Evolutionary conservation across 2,329 filamentous ascomycete genomes (phyloP), one percentile per base, ranked within the genome.

Genomic region (Neofusicoccum laricinum): DNA sequence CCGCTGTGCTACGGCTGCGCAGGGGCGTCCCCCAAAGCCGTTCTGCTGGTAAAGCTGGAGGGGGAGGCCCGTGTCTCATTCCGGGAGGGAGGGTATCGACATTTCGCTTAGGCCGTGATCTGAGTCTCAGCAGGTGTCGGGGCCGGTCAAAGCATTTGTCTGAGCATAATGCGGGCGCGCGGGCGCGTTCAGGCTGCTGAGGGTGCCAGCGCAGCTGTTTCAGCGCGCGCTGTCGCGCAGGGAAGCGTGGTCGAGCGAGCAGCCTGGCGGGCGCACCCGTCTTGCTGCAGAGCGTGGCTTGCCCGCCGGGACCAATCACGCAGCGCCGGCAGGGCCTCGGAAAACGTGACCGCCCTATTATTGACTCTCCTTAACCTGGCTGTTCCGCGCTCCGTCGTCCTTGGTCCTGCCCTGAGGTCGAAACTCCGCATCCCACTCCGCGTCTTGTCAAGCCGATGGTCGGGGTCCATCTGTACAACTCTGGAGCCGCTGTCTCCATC

Each of bases 371-470:
- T 61, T 61, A 61, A 61, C 55, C 25, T 30, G 25, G 25, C 25
- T 30, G 25, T 6, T 30, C 25, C 25, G 25, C 25, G 25, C 4
- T 30, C 25, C 25, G 25, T 30, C 25, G 25, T 30, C 25, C 25
- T 30, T 30, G 25, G 25, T 30, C 25, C 25, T 30, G 25, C 25
- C 25, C 25, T 30, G 25, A 30, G 25, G 25, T 30, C 25, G 25
- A 30, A 30, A 30, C 25, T 30, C 25, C 25, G 25, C 25, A 30
- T 30, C 58, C 58, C 38, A 50, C 58, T 61, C 58, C 58, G 58
- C 58, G 17, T 32, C 58, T 45, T 45, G 58, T 61, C 58, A 61
- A 61, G 30, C 25, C 5, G 40, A 61, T 61, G 58, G 58, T 61
- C 21, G 25, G 17, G 40, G 58, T 45, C 58, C 58, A 45, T 50